Percentiles rank a stretch among this genome's conserved stretches.
Evolutionary conservation across 257 asterid genomes (phyloP).

Genomic region (Nicotiana tabacum): DNA sequence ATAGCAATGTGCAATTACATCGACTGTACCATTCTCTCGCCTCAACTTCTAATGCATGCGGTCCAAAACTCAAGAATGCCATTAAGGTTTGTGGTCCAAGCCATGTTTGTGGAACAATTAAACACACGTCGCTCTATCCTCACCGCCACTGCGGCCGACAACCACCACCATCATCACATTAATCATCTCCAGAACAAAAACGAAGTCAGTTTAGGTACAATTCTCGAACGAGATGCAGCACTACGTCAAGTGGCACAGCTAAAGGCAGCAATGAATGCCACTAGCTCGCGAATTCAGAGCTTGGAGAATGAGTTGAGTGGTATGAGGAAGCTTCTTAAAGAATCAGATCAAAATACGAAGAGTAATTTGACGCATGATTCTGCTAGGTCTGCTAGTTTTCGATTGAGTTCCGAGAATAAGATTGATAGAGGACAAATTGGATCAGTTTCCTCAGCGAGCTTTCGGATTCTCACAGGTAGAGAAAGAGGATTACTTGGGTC

Average conservation of each 20-base stretch:
- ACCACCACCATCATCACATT: conserved; percentile 16
- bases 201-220: conserved; percentile 52
- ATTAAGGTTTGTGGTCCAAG: conserved; percentile 77
- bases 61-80: conserved; percentile 89
- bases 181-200: background rate
- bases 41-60: conserved; percentile 65
- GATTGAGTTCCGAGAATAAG: conserved; percentile 46
- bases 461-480: conserved; percentile 23
- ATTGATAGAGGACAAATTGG: conserved; percentile 58
- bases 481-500: conserved; percentile 14
- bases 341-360: conserved; percentile 22
- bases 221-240: conserved; percentile 68
- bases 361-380: conserved; percentile 18
- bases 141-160: conserved; percentile 34
- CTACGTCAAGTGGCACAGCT: conserved; percentile 62
- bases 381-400: conserved; percentile 53
- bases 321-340: conserved; percentile 43
- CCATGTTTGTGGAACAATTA: conserved; percentile 90
- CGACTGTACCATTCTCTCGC: conserved; percentile 66
- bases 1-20: conserved; percentile 62
- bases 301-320: conserved; percentile 60
- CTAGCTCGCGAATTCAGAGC: conserved; percentile 51
- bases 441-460: conserved; percentile 54
- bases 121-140: conserved; percentile 73
- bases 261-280: conserved; percentile 53